Evolutionary conservation across 169 alveolate species (phyloP), one percentile per base, ranked within the genome.

Genomic region (Eimeria necatrix): DNA sequence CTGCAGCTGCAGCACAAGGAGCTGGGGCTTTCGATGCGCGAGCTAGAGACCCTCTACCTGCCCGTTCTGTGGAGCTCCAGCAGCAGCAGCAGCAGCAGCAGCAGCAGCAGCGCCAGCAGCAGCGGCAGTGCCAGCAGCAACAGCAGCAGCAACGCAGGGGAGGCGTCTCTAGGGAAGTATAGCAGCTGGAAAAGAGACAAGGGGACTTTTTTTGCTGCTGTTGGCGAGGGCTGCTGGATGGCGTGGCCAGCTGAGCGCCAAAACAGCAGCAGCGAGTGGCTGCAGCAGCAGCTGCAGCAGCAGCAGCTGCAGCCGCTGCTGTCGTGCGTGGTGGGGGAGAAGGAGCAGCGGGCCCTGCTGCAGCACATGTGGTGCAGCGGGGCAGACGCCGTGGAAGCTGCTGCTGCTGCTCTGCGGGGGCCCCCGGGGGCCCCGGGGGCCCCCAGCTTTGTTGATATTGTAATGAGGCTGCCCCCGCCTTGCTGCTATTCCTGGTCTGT

Each of bases 1-100:
- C 70, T n/a, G 88, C 48, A 16, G 88, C 88, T 78, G 88, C 88
- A 78, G 68, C 88, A 78, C 24, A 4, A 20, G 68, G 88, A 78
- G 70, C 4, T 49, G 41, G 70, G 49, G 2, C 48, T 78, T 4
- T 4, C 88, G 4, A 4, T 78, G 61, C 26, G 70, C 41, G 88
- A 78, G 88, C 48, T 78, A 18, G 88, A 78, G 68, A n/a, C 52
- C 2, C 71, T 78, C 18, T 78, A 78, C 70, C 70, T 78, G 3
- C 88, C 88, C 48, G 70, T 74, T 46, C 24, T 74, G 4, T 74
- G 85, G 85, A 16, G 24, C 60, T 6, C n/a, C n/a, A 14, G 26
- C 78, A 4, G 48, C 46, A n/a, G 48, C 32, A n/a, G 48, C 32
- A n/a, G 46, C 32, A 68, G 78, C 78, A 20, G 46, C 41, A 68